These are phyloP conservation scores for Xylaria digitata DNA, from an alignment of 2,329 filamentous ascomycete genomes.

Conservation along the genomic window DNA sequence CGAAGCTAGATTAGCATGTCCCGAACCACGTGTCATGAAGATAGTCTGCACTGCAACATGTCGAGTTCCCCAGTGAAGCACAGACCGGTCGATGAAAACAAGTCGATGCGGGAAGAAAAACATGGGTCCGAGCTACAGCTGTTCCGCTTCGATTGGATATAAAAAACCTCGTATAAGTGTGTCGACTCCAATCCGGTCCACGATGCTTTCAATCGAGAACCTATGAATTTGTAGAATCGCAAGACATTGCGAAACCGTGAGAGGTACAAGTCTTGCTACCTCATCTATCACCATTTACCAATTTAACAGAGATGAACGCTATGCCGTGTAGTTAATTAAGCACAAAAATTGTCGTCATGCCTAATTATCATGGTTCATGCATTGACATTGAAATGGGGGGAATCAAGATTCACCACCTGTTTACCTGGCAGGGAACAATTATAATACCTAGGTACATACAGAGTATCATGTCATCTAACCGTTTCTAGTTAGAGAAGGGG, in stretches of 20 bases:
- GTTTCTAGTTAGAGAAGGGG: too few species aligned
- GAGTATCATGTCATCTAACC: too few species aligned
- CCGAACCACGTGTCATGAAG: conserved; percentile 28
- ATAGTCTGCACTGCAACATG: neutral
- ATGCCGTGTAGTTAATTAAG: neutral
- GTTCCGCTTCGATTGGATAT: conserved; percentile 27
- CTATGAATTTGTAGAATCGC: conserved; percentile 7
- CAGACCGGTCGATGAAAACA: neutral
- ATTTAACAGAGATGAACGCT: neutral
- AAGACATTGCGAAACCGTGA: neutral
- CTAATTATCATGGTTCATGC: neutral
- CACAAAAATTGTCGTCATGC: neutral
- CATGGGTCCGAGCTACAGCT: conserved; percentile 30
- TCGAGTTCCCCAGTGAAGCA: conserved; percentile 6
- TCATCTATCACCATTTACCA: neutral
- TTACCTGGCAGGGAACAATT: neutral
- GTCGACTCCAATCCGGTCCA: conserved; percentile 1
- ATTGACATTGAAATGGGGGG: conserved; percentile 8
- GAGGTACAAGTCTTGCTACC: neutral
- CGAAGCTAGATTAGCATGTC: neutral
- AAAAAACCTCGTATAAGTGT: conserved; percentile 8
- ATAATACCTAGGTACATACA: too few species aligned
- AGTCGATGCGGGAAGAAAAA: conserved; percentile 3
- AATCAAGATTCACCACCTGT: too few species aligned
- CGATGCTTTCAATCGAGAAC: conserved; percentile 12